A percentile compares a stretch with the other conserved stretches of the same genome.
These are phyloP conservation scores for Blastobotrys indianensis DNA, from an alignment of 1,139 yeast species.

Conservation along the genomic window DNA sequence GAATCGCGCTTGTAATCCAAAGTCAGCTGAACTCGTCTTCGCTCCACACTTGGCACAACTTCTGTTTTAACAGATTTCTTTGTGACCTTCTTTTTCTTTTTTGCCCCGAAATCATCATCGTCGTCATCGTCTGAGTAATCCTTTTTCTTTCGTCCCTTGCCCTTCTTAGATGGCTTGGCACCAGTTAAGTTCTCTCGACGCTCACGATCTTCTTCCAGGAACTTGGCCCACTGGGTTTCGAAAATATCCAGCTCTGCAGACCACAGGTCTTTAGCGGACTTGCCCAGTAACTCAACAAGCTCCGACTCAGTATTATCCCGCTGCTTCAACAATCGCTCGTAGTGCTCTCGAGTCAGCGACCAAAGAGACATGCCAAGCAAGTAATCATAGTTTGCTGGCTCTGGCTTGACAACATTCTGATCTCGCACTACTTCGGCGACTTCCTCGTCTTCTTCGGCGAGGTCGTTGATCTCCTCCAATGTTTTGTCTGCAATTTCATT, in stretches of 20 bases:
- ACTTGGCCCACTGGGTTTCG: slow-evolving; percentile 57
- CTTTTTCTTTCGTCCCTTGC: slow-evolving; percentile 12
- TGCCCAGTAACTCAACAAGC: slow-evolving; percentile 56
- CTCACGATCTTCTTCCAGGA: slow-evolving; percentile 50
- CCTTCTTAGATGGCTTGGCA: slow-evolving; percentile 20
- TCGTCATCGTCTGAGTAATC: slow-evolving; percentile 19
- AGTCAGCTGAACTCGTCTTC: slow-evolving; percentile 3
- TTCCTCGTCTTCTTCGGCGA: slow-evolving; percentile 33
- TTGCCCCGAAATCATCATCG: slow-evolving; percentile 17
- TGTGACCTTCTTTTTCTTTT: slow-evolving; percentile 16
- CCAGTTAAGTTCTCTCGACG: slow-evolving; percentile 29
- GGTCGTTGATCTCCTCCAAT: slow-evolving; percentile 31
- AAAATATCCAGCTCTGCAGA: slow-evolving; percentile 72
- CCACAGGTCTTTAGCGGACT: slow-evolving; percentile 88
- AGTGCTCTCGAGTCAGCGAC: slow-evolving; percentile 87
- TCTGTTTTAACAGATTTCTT: slow-evolving; percentile 10
- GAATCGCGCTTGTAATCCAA: slow-evolving; percentile 10
- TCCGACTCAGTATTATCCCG: slow-evolving; percentile 68
- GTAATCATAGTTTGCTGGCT: slow-evolving; percentile 35
- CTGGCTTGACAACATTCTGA: slow-evolving; percentile 34
- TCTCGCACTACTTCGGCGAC: slow-evolving; percentile 37
- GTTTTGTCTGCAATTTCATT: slow-evolving; percentile 34
- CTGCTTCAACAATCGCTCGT: slow-evolving; percentile 70
- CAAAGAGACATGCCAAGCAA: slow-evolving; percentile 81
- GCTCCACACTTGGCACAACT: not conserved